Conservation (phyloP, 306 rosid genomes). For the Biancaea sappan region DNA sequence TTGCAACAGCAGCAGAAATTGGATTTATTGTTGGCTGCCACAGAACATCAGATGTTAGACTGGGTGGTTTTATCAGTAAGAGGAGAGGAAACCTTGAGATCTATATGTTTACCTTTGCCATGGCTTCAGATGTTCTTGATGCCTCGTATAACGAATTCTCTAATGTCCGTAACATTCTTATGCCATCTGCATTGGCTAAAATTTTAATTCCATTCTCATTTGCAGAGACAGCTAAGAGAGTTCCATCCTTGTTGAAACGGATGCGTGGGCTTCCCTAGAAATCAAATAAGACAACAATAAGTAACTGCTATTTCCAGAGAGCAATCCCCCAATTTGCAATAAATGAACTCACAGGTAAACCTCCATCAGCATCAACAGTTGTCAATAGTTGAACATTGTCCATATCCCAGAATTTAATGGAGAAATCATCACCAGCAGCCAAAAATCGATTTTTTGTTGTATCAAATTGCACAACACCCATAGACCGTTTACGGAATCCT, state of each 20-base stretch:
- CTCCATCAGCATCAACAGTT: conserved; percentile 93
- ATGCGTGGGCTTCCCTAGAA: conserved; percentile 91
- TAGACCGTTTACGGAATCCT: conserved; percentile 83
- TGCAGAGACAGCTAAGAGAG: conserved; percentile 91
- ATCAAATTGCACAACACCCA: conserved; percentile 90
- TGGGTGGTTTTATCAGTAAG: conserved; percentile 8
- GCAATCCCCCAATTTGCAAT: conserved; percentile 10
- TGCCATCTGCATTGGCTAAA: conserved; percentile 80
- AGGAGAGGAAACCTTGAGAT: conserved; percentile 9
- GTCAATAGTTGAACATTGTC: conserved; percentile 88
- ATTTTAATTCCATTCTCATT: conserved; percentile 91
- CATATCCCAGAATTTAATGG: conserved; percentile 98
- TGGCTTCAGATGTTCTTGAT: conserved; percentile 79
- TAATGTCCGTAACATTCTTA: conserved; percentile 55
- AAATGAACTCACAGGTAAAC: conserved; percentile 76
- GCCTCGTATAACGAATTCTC: conserved; percentile 79
- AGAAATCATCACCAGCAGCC: conserved; percentile 98
- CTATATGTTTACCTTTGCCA: conserved; percentile 65
- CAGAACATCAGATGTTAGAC: conserved; percentile 27
- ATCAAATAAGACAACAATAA: conserved; percentile 40
- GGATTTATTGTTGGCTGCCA: conserved; percentile 81
- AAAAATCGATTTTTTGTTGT: conserved; percentile 87
- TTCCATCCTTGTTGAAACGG: conserved; percentile 95
- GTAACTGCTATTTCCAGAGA: conserved; percentile 18
- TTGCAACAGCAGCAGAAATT: conserved; percentile 72